Base-by-base conservation (phyloP, 78 protist genomes). In the Dictyostelium citrinum region DNA sequence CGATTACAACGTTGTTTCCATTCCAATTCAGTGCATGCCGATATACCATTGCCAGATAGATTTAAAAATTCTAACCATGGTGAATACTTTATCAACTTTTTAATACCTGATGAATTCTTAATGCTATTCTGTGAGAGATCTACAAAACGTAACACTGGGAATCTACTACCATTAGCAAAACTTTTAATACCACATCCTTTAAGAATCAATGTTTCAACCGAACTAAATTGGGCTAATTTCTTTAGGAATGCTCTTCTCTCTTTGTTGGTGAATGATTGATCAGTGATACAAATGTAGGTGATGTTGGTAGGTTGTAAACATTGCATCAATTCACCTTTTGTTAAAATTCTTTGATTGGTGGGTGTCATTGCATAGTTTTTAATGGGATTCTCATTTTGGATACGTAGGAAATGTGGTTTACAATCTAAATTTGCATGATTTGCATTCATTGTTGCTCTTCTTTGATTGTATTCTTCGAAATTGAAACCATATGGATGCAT, bases 41-140 rank as follows among this genome's bases (percentile, higher is more conserved):
- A 33, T 5, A 78, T n/a, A 31, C 84, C 84, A 67, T 88, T 88
- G 14, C 72, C 85, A 5, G 74, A 9, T 10, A 88, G 22, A 88
- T 88, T 61, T 10, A 88, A 68, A 17, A 88, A 76, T 45, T 88
- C 93, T 49, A 88, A 49, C 31, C 71, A 61, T 35, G 27, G 27
- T 41, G 93, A 88, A 68, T 78, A 61, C 5, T 88, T 88, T 16
- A 61, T 68, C 0, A 88, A 10, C 27, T 78, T 88, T 45, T 70
- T 61, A 33, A 88, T 43, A 9, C 68, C 74, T 1, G 71, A 41
- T 29, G 67, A 46, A 39, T 55, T 46, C 68, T 45, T 64, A 49
- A 88, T 78, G n/a, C 61, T 41, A 49, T 88, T 88, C 20, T 88
- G 71, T 29, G 93, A 88, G 1, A 88, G 24, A 46, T 88, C 93